Evolutionary conservation across 1,284 basidiomycete species (phyloP), one percentile per base, ranked within the genome.

Genomic region (Cystobasidium sp.): DNA sequence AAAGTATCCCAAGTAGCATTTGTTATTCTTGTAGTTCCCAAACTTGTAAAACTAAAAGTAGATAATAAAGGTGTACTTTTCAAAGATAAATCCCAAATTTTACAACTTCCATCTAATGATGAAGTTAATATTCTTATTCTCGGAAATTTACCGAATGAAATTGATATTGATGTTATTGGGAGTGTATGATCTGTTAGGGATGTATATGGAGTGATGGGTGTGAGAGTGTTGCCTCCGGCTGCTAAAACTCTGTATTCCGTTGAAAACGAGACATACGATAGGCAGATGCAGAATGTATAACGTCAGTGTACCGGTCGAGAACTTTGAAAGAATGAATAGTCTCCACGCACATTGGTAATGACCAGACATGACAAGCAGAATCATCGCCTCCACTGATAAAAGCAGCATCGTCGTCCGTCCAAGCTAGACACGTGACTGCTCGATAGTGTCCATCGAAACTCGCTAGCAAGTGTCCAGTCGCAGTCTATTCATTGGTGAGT

Each of bases 391-490:
- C 93, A 22, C 92, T 92, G 10, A 97, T 81, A 68, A 99, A 85
- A 5, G 90, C 88, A 24, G 87, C 87, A 46, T 91, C 90, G 80
- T 97, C 94, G 46, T 85, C 84, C 6, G 91, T 91, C 83, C 97
- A 98, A 51, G 87, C 87, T 2, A 98, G 84, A 3, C 91, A 89
- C 73, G 88, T 91, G 55, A 97, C 86, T 79, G 90, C 87, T 63
- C 95, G 91, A 83, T 97, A 99, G 83, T 98, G 96, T 8, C 94
- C 95, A 77, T 97, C 95, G 87, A 94, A 94, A 0, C 91, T 89
- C 75, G 91, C 88, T 82, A 91, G 91, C 58, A 99, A 85, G 53
- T 93, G 89, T 7, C 96, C 96, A 3, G 94, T 96, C 1, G 91
- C 86, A 78, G 94, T 86, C 92, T 69, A 49, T 41, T 31, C 31